A percentile compares a stretch with the other conserved stretches of the same genome.
phyloP scores from a whole-genome alignment of 2,329 filamentous ascomycete genomes.

The Trichoderma atroviride region DNA sequence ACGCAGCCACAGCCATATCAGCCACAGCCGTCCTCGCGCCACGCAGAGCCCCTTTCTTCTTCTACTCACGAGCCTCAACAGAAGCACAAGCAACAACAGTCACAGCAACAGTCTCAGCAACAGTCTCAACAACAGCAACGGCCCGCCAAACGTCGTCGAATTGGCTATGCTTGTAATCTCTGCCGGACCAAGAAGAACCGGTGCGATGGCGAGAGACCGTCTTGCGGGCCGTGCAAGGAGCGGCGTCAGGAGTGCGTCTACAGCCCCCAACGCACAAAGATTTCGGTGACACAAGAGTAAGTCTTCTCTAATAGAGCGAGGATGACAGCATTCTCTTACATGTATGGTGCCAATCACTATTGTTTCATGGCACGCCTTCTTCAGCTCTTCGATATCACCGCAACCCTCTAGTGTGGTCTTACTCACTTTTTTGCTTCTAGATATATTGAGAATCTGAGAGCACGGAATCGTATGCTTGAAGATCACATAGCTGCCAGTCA shows the following conservation, averaged over 20 bases:
- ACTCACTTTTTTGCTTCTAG: neutral
- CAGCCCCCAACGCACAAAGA: constrained; percentile 21
- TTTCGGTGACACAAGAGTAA: constrained; percentile 22
- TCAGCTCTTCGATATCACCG: neutral
- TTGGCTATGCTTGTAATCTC: constrained; percentile 21
- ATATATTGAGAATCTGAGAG: constrained; percentile 23
- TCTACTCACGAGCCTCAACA: neutral
- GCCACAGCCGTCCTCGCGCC: constrained; percentile 6
- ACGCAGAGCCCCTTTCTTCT: neutral
- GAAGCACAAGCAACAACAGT: neutral
- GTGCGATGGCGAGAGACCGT: constrained; percentile 19
- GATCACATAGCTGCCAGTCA: constrained; percentile 13
- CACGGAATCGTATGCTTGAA: constrained; percentile 19
- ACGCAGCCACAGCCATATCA: constrained; percentile 15
- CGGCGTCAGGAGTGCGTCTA: constrained; percentile 22
- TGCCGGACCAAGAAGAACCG: constrained; percentile 19
- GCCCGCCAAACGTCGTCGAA: constrained; percentile 5
- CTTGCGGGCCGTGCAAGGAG: constrained; percentile 22
- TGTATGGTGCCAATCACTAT: neutral
- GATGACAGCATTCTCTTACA: neutral
- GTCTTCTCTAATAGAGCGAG: neutral
- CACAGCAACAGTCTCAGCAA: neutral
- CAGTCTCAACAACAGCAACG: constrained; percentile 5
- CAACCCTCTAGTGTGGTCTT: neutral
- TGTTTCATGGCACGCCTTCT: neutral